These are phyloP conservation scores for Diaporthe capsici DNA, from an alignment of 2,329 filamentous ascomycete species.

Conservation along the genomic window DNA sequence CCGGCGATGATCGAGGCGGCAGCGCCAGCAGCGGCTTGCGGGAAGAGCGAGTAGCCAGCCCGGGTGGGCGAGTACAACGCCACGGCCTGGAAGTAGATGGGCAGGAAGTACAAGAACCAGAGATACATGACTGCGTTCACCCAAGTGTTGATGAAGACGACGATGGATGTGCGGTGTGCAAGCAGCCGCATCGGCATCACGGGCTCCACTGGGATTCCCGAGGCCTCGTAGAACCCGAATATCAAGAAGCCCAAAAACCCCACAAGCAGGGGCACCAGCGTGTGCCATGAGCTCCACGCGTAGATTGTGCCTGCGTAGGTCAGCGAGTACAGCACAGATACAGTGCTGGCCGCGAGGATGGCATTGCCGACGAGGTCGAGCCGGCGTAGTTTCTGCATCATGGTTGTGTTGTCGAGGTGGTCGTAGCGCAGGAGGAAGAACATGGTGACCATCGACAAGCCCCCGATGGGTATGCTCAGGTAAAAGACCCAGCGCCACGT, in stretches of 20 bases:
- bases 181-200: conserved; percentile 59
- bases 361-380: conserved; percentile 18
- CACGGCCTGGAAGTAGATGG: conserved; percentile 58
- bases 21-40: conserved; percentile 40
- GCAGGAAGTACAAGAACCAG: conserved; percentile 54
- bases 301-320: conserved; percentile 12
- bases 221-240: conserved; percentile 52
- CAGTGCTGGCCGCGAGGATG: neutral
- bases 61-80: conserved; percentile 46
- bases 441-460: conserved; percentile 21
- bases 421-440: conserved; percentile 52
- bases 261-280: conserved; percentile 41
- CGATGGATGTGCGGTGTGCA: conserved; percentile 53
- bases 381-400: neutral
- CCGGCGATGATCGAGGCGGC: conserved; percentile 34
- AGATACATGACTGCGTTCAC: conserved; percentile 51
- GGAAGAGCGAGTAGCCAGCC: conserved; percentile 45
- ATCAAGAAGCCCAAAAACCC: conserved; percentile 52
- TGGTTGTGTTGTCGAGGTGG: neutral
- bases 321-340: conserved; percentile 21
- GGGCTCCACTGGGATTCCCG: conserved; percentile 43
- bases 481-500: conserved; percentile 54
- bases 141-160: conserved; percentile 51
- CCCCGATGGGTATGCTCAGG: conserved; percentile 48
- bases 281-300: conserved; percentile 22